Evolutionary conservation across 345 rosid genomes (phyloP), one percentile per base, ranked within the genome.

Genomic region (Leavenworthia alabamica): DNA sequence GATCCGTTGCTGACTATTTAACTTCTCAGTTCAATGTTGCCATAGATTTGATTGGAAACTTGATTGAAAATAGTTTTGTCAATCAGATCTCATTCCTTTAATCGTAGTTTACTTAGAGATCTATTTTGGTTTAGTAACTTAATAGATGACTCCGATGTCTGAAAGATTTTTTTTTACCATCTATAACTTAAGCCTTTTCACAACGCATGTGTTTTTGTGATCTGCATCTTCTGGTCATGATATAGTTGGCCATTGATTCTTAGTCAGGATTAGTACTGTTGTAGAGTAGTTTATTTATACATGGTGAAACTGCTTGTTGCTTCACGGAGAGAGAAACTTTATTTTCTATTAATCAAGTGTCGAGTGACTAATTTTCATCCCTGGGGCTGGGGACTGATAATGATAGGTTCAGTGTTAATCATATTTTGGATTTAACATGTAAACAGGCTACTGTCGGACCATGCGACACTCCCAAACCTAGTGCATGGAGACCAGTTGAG

Each of bases 401-500:
- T 29, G 32, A 43, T 64, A 56, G 63, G 62, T 48, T 76, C 41
- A 7, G 40, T 22, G 19, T 31, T 60, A 33, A 70, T 73, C 37
- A 33, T 22, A 47, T 67, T 26, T 31, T 68, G 28, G 45, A 36
- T 53, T 78, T 52, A 20, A 29, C 37, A 56, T 77, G 65, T 76
- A 71, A 68, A 67, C 90, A 90, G 99, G 99, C 99, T 51, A 83
- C 85, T 16, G 65, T 81, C 35, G 99, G 99, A 67, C 90, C 93
- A 64, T 94, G 99, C 77, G 88, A 82, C 57, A 69, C 77, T 29
- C 77, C 96, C 0, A 94, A 90, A 71, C 99, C 99, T 13, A 88
- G 93, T 73, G 72, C 86, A 7, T 94, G 99, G 99, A 94, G 81
- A 60, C 96, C 96, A 13, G 90, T 88, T 4, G 96, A 94, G 66